Conservation (phyloP, 225 moss, liverwort and hornwort genomes). For the Pseudoscleropodium purum region DNA sequence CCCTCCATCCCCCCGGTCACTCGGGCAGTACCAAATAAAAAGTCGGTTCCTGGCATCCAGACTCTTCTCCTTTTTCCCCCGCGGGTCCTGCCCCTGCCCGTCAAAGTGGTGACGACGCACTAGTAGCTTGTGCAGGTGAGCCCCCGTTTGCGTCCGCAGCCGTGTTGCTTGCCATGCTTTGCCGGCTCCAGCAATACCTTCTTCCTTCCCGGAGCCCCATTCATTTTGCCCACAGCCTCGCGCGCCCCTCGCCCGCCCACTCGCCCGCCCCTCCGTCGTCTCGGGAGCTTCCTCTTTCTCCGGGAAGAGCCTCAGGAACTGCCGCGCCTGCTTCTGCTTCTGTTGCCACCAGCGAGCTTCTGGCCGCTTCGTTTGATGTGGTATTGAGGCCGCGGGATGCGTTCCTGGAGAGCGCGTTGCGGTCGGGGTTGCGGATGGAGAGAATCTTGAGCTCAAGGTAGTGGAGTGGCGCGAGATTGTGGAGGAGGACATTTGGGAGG, state of each 20-base stretch:
- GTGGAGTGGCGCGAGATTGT: not conserved
- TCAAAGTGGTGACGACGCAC: not conserved
- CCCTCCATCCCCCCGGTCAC: not conserved
- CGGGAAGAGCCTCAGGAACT: not conserved
- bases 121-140: constrained; percentile 3
- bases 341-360: not conserved
- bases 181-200: not conserved
- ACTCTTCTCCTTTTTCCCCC: not conserved
- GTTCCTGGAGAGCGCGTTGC: not conserved
- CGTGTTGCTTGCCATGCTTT: constrained; percentile 1
- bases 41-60: not conserved
- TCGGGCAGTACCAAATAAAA: not conserved
- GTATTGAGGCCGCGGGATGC: constrained; percentile 1
- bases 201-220: not conserved
- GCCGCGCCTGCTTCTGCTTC: not conserved
- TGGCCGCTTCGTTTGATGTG: not conserved
- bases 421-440: constrained; percentile 13
- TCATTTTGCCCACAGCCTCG: not conserved
- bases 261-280: not conserved
- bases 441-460: not conserved
- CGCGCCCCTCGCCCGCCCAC: not conserved
- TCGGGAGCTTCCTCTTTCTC: not conserved
- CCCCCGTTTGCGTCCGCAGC: not conserved
- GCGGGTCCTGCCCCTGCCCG: not conserved
- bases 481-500: not conserved